Percentiles rank a stretch among this genome's conserved stretches.
Evolutionary conservation across 208 protist genomes (phyloP).

Genomic region (Crithidia expoeki): DNA sequence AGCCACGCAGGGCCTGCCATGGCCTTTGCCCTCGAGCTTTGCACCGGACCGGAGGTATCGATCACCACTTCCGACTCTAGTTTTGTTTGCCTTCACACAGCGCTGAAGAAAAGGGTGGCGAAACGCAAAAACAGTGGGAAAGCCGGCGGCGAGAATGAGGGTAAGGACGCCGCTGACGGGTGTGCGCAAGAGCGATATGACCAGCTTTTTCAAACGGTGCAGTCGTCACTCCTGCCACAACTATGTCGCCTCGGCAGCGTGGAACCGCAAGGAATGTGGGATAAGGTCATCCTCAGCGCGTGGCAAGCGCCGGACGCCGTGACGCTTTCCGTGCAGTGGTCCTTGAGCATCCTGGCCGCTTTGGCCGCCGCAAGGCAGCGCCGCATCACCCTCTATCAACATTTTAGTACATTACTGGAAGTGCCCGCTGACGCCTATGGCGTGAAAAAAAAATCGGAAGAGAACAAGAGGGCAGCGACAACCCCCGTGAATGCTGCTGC

Average conservation of each 20-base stretch:
- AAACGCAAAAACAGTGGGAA: neutral
- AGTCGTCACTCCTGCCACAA: slow-evolving; percentile 14
- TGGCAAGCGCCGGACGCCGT: slow-evolving; percentile 1
- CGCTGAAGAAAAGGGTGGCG: neutral
- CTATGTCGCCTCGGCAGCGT: slow-evolving; percentile 29
- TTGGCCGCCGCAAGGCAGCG: slow-evolving; percentile 48
- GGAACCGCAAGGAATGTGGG: slow-evolving; percentile 42
- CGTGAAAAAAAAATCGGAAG: neutral
- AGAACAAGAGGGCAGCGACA: neutral
- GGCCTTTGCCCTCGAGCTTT: slow-evolving; percentile 28
- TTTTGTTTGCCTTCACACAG: neutral
- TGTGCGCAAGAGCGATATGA: neutral
- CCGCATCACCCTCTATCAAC: slow-evolving; percentile 42
- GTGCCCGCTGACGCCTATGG: neutral
- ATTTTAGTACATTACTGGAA: slow-evolving; percentile 31
- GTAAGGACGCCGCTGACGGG: neutral
- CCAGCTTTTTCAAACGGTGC: neutral
- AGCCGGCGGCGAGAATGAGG: no score
- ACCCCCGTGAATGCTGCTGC: neutral
- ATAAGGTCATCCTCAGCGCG: slow-evolving; percentile 17
- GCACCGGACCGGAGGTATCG: slow-evolving; percentile 24
- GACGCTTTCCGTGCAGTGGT: slow-evolving; percentile 31
- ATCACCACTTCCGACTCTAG: slow-evolving; percentile 14
- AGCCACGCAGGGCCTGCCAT: slow-evolving; percentile 29
- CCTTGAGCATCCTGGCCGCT: slow-evolving; percentile 61